Conservation (phyloP, 176 grass and related monocot genomes). For the Puccinellia tenuiflora region DNA sequence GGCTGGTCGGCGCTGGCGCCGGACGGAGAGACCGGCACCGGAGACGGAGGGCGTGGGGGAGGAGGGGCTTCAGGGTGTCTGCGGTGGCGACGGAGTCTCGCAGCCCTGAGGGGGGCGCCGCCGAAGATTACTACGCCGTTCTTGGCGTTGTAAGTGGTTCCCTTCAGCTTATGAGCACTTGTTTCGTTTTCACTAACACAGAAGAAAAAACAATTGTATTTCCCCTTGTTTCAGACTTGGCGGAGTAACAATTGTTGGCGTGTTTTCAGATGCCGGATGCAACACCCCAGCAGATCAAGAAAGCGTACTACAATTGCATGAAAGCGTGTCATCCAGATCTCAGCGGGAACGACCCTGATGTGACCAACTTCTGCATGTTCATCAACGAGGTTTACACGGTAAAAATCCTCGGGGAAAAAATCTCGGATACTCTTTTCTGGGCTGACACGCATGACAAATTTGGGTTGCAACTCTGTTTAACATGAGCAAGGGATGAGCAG, state of each 20-base stretch:
- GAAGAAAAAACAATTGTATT: not conserved
- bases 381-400: slow-evolving; percentile 97
- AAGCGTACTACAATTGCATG: slow-evolving; percentile 96
- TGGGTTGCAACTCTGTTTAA: slow-evolving; percentile 20
- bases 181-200: not conserved
- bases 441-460: not conserved
- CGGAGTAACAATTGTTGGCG: not conserved
- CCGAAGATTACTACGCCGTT: slow-evolving; percentile 85
- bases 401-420: not conserved
- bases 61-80: slow-evolving; percentile 19
- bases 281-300: slow-evolving; percentile 88
- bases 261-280: slow-evolving; percentile 87
- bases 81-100: slow-evolving; percentile 43
- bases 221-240: not conserved
- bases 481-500: slow-evolving; percentile 31
- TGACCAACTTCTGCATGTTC: slow-evolving; percentile 98
- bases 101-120: slow-evolving; percentile 37
- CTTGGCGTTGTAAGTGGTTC: slow-evolving; percentile 68
- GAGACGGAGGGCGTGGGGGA: slow-evolving; percentile 10
- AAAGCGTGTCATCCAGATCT: slow-evolving; percentile 95
- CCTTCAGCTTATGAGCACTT: not conserved
- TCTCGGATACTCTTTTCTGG: not conserved
- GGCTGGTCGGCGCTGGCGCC: slow-evolving; percentile 2
- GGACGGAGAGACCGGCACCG: slow-evolving; percentile 2
- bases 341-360: slow-evolving; percentile 83